These are phyloP conservation scores for Skeletonema potamos DNA, from an alignment of 108 stramenopile genomes.

Conservation along the genomic window DNA sequence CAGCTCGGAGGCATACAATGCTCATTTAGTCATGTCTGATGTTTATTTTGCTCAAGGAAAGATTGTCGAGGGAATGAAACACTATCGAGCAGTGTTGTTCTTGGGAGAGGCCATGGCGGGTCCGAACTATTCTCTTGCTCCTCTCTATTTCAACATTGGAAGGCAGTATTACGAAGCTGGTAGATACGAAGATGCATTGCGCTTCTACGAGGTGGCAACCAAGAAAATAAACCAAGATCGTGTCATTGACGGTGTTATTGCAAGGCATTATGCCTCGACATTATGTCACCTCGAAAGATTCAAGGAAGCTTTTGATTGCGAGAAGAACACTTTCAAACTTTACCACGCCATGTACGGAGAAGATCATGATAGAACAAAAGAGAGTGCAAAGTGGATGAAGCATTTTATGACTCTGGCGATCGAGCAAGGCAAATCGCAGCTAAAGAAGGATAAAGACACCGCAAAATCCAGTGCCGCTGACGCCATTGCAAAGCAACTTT, in stretches of 20 bases:
- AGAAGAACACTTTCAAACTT: slow-evolving; percentile 64
- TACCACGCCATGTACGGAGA: slow-evolving; percentile 61
- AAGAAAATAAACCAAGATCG: slow-evolving; percentile 58
- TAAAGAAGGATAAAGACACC: slow-evolving; percentile 48
- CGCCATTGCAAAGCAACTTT: slow-evolving; percentile 67
- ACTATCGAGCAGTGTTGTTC: slow-evolving; percentile 84
- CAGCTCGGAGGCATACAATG: slow-evolving; percentile 51
- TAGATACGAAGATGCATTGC: slow-evolving; percentile 52
- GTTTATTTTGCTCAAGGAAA: slow-evolving; percentile 51
- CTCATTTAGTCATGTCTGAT: slow-evolving; percentile 65
- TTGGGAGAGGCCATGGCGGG: slow-evolving; percentile 88
- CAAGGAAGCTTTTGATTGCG: slow-evolving; percentile 60
- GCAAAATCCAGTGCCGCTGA: slow-evolving; percentile 64
- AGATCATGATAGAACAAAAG: slow-evolving; percentile 66
- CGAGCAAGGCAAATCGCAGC: slow-evolving; percentile 56
- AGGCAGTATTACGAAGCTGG: slow-evolving; percentile 68
- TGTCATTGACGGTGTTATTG: slow-evolving; percentile 66
- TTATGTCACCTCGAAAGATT: slow-evolving; percentile 60
- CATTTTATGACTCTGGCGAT: slow-evolving; percentile 63
- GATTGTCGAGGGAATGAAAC: slow-evolving; percentile 58
- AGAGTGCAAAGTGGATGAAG: slow-evolving; percentile 37
- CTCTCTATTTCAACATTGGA: slow-evolving; percentile 82
- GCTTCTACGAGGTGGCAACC: slow-evolving; percentile 58
- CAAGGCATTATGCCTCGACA: slow-evolving; percentile 55
- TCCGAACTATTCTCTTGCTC: slow-evolving; percentile 64